phyloP scores from a whole-genome alignment of 169 alveolate species.

The Amoebophrya sp. region DNA sequence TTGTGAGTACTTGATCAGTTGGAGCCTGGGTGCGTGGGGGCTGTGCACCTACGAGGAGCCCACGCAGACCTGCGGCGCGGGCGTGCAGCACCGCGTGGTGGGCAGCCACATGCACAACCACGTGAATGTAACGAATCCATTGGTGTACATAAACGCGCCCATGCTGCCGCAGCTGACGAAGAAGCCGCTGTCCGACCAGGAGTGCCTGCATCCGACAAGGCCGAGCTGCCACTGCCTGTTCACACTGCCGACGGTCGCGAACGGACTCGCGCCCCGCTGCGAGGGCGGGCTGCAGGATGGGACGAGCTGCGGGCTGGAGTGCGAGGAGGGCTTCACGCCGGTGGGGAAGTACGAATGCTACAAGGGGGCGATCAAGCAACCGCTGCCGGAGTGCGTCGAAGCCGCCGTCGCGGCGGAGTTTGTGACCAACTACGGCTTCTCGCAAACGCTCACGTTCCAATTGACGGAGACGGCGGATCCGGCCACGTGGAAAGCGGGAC shows the following conservation, averaged over 20 bases:
- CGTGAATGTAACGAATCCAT: neutral
- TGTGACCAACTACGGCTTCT: neutral
- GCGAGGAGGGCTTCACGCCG: no score
- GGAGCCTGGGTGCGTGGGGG: neutral
- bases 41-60: neutral
- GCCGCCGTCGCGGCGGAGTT: neutral
- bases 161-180: neutral
- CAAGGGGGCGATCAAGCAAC: neutral
- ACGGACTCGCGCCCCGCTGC: no score
- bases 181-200: neutral
- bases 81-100: neutral
- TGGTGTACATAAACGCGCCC: neutral
- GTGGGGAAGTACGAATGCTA: no score
- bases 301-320: no score
- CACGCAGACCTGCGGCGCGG: neutral
- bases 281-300: no score
- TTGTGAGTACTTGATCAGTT: neutral
- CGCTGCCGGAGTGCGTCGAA: neutral
- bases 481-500: neutral
- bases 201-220: neutral
- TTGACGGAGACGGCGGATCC: neutral
- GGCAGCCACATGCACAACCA: neutral
- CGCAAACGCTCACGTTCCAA: neutral
- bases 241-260: no score
- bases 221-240: neutral